These are phyloP conservation scores for carrot (Daucus carota) DNA, from an alignment of 129 eudicot species.

Conservation along the genomic window DH1_v3.0 NC_030386.2:24481501-24482000, in stretches of 20 bases:
- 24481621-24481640: background rate
- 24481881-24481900: constrained; percentile 33
- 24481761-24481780: background rate
- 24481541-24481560: constrained; percentile 48
- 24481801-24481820: constrained; percentile 59
- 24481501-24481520: background rate
- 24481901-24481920: constrained; percentile 36
- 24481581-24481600: constrained; percentile 88
- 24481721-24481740: background rate
- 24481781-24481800: no score
- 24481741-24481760: no score
- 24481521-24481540: background rate
- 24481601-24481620: constrained; percentile 31
- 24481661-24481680: background rate
- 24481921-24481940: constrained; percentile 22
- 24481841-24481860: constrained; percentile 52
- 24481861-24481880: constrained; percentile 66
- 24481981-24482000: constrained; percentile 6
- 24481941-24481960: constrained; percentile 13
- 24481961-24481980: constrained; percentile 5
- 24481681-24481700: background rate
- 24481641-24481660: background rate
- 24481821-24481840: constrained; percentile 57
- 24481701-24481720: background rate
- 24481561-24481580: constrained; percentile 70